These are phyloP conservation scores for Cadophora malorum DNA, from an alignment of 2,329 filamentous ascomycete genomes.

Conservation along the genomic window DNA sequence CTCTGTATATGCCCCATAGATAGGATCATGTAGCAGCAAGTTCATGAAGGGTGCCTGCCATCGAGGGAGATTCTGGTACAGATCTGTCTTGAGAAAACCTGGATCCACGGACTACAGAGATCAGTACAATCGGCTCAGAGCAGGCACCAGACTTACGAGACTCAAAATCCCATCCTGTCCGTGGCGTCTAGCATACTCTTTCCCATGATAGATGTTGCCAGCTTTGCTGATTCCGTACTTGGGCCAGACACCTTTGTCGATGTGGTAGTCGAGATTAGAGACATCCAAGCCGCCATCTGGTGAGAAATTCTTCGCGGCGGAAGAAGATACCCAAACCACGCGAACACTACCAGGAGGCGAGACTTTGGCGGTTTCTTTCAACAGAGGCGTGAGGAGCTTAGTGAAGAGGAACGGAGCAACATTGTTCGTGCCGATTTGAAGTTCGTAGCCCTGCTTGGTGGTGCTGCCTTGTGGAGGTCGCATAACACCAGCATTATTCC, in stretches of 20 bases:
- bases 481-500: constrained; percentile 50
- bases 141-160: constrained; percentile 14
- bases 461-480: constrained; percentile 34
- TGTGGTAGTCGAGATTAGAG: constrained; percentile 33
- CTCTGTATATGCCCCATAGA: constrained; percentile 32
- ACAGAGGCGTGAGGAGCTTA: constrained; percentile 44
- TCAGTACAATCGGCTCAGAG: not conserved
- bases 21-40: constrained; percentile 24
- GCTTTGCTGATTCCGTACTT: constrained; percentile 35
- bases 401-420: constrained; percentile 47
- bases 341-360: constrained; percentile 38
- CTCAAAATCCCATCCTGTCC: constrained; percentile 32
- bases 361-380: constrained; percentile 40
- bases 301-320: constrained; percentile 23
- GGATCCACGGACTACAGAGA: constrained; percentile 28
- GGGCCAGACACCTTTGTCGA: constrained; percentile 19
- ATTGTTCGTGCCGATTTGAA: constrained; percentile 46
- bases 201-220: constrained; percentile 30
- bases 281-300: constrained; percentile 28
- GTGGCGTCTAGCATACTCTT: constrained; percentile 28
- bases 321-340: constrained; percentile 45
- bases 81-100: constrained; percentile 31
- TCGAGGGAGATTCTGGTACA: constrained; percentile 23
- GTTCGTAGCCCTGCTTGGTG: constrained; percentile 44
- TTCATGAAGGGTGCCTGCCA: constrained; percentile 19